Base-by-base conservation (phyloP, 441 rosid genomes). In the Corymbia calophylla region DNA sequence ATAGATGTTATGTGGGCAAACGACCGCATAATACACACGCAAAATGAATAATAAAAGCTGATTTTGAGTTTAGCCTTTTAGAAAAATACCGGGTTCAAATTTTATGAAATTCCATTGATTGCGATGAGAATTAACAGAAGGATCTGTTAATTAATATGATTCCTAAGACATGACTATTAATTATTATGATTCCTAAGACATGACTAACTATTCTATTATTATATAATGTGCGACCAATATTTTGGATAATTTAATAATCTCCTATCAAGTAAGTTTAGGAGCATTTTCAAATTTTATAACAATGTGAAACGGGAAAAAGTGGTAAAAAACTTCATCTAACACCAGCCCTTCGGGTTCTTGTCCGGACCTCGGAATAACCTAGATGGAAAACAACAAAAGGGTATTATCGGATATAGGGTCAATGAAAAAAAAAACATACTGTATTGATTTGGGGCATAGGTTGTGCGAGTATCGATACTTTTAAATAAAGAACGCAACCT, bases 401-500 rank as follows among this genome's bases (percentile, higher is more conserved):
- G 5, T 23, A 9, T 58, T 58, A 29, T 4, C 0, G 1, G 29
- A 2, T 23, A 58, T 58, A 23, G 25, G 6, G 14, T 13, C 39
- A 39, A 39, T 4, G 5, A 39, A 58, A 56, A 23, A 1, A 23
- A 9, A 9, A 25, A 4, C 10, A 58, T 25, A 58, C 6, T 2
- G 3, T 58, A 58, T 5, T 29, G 11, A 58, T 58, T 25, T 13
- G 25, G n/a, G 6, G 2, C 0, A 0, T 58, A 58, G n/a, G 0
- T 4, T 0, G n/a, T 58, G n/a, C n/a, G 2, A 0, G 2, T 3
- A 4, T 13, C 7, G 4, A 4, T 9, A 9, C 29, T 19, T 23
- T 58, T 23, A 58, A 58, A 58, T 58, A 58, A 58, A 58, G 0
- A 58, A 25, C 1, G 3, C 3, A 58, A 23, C 14, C 14, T 13